phyloP scores from a whole-genome alignment of 371 early-diverging fungal species.

The Fennellomyces sp. region DNA sequence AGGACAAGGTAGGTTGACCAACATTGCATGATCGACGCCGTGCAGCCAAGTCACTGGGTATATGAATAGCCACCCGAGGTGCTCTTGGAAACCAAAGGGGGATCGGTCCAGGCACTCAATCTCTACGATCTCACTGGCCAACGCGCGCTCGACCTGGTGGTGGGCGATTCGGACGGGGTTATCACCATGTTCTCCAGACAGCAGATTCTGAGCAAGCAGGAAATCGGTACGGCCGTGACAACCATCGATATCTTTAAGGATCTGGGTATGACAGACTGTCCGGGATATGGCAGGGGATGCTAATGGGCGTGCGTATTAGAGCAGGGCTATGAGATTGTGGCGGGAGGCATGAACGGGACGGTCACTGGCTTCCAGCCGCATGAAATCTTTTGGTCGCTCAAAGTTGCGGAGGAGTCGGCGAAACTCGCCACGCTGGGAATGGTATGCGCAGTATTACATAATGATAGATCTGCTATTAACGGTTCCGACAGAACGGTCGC shows the following conservation, averaged over 20 bases:
- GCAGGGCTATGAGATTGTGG: conserved; percentile 48
- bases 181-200: conserved; percentile 50
- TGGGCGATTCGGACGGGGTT: conserved; percentile 52
- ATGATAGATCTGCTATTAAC: too few relatives aligned
- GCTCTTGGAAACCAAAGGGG: conserved; percentile 53
- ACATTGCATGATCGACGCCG: too few relatives aligned
- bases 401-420: conserved; percentile 42
- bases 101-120: conserved; percentile 40
- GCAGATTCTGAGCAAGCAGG: conserved; percentile 45
- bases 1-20: conserved; percentile 35
- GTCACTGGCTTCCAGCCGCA: conserved; percentile 49
- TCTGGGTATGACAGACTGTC: conserved; percentile 21
- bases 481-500: conserved; percentile 31
- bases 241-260: conserved; percentile 41
- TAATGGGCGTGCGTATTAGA: conserved; percentile 25
- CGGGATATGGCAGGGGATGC: neutral
- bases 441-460: too few relatives aligned
- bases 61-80: conserved; percentile 34
- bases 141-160: conserved; percentile 43
- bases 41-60: neutral
- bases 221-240: conserved; percentile 38
- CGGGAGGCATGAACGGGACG: conserved; percentile 45
- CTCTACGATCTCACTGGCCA: conserved; percentile 51
- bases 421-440: conserved; percentile 23
- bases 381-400: conserved; percentile 45